Evolutionary conservation across 2,329 filamentous ascomycete species (phyloP), one percentile per base, ranked within the genome.

Genomic region (Lachnellula arida): DNA sequence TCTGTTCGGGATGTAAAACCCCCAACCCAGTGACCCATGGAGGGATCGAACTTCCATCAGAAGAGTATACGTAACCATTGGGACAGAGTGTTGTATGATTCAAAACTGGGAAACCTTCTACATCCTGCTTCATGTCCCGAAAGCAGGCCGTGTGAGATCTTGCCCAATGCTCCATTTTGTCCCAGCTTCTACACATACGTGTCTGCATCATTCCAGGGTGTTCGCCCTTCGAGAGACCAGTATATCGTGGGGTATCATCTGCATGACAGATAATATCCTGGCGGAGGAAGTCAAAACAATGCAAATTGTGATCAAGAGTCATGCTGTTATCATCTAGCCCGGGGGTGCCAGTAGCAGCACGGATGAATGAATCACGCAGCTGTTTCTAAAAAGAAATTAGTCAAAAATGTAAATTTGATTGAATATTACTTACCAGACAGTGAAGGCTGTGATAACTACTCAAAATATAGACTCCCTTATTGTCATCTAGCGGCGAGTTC

Each of bases 111-210:
- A 49, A 49, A 5, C 46, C 46, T 49, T 6, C n/a, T 12, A 49
- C 46, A 35, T 17, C 46, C 35, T 37, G 46, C 12, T n/a, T 37
- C 28, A 49, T 37, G 17, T 49, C 46, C 9, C 46, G 46, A 28
- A 7, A 49, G 19, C 46, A 49, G 35, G 46, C 46, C 5, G 46
- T 49, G 19, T 49, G 46, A 49, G 6, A 11, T 49, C 46, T 49
- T 7, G 46, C 46, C 46, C 46, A 49, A 7, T 5, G 12, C 32
- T 49, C 46, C 23, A 49, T 34, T 22, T 49, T 49, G 19, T 49
- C 46, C 46, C 46, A 49, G 19, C 46, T 49, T 49, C 46, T 34
- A 49, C 46, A 49, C 23, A 49, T 37, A 4, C 46, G 46, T 9
- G 46, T 34, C 28, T 49, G 46, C 46, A 49, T 49, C 23, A 49